These are phyloP conservation scores for Jamesozyma rosinii DNA, from an alignment of 805 yeast genomes.

Conservation along the genomic window DNA sequence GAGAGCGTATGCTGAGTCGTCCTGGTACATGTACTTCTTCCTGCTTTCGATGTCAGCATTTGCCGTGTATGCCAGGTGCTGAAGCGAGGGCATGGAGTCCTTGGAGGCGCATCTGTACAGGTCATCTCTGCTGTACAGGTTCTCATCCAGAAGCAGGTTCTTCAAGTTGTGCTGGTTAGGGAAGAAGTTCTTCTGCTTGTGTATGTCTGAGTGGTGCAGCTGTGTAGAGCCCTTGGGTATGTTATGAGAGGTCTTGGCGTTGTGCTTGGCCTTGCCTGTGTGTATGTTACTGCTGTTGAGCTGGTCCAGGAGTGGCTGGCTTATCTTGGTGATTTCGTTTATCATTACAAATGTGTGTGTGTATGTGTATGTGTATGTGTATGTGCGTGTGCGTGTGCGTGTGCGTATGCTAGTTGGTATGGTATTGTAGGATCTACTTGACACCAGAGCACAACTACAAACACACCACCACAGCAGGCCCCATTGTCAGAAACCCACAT, in stretches of 20 bases:
- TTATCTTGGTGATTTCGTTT: not conserved
- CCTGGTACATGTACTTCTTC: constrained; percentile 12
- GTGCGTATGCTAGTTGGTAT: too few relatives aligned
- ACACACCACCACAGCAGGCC: too few relatives aligned
- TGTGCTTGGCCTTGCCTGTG: too few relatives aligned
- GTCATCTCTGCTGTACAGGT: not conserved
- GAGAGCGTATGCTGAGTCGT: constrained; percentile 5
- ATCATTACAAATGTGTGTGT: not conserved
- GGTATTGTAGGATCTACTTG: too few relatives aligned
- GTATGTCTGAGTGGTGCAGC: too few relatives aligned
- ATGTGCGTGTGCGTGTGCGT: not conserved
- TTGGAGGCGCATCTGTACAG: constrained; percentile 18
- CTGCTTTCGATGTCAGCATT: not conserved
- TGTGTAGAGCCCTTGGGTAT: too few relatives aligned
- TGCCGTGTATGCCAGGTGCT: not conserved
- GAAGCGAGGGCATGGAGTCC: constrained; percentile 20
- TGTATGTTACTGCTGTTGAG: too few relatives aligned
- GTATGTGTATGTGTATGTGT: not conserved
- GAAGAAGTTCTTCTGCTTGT: not conserved
- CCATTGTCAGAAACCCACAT: too few relatives aligned
- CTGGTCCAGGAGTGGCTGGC: not conserved
- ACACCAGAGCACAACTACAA: too few relatives aligned
- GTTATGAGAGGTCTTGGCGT: too few relatives aligned
- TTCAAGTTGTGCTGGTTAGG: not conserved
- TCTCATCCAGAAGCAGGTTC: not conserved